phyloP scores from a whole-genome alignment of 352 stramenopile genomes.

The Phytophthora brassicae region DNA sequence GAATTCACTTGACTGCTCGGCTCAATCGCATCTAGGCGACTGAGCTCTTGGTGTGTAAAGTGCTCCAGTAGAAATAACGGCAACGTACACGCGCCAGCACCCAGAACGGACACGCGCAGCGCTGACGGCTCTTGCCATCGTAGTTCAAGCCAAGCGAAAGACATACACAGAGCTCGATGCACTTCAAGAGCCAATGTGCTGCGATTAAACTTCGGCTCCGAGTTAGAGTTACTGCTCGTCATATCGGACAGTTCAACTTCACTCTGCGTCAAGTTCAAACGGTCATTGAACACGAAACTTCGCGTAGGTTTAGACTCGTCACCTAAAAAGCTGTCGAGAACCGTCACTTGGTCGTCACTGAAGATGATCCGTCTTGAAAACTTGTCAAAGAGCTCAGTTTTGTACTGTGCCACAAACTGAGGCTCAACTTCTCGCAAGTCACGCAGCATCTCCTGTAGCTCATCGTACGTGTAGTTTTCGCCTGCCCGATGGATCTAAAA shows the following conservation, averaged over 20 bases:
- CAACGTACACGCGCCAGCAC: conserved; percentile 56
- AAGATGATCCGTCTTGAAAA: conserved; percentile 57
- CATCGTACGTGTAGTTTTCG: conserved; percentile 74
- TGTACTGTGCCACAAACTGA: conserved; percentile 56
- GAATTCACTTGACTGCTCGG: conserved; percentile 47
- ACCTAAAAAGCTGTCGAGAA: conserved; percentile 63
- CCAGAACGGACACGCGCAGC: conserved; percentile 46
- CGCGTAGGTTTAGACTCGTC: conserved; percentile 37
- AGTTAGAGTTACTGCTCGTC: conserved; percentile 3
- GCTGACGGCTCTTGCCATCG: conserved; percentile 3
- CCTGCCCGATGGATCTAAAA: conserved; percentile 77
- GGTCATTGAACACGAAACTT: conserved; percentile 76
- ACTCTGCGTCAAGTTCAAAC: conserved; percentile 71
- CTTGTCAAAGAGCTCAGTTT: conserved; percentile 55
- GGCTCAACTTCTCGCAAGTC: conserved; percentile 65
- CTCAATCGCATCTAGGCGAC: conserved; percentile 58
- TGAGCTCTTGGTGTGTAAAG: conserved; percentile 23
- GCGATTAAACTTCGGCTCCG: conserved; percentile 40
- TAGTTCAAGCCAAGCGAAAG: conserved; percentile 31
- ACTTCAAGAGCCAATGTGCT: conserved; percentile 59
- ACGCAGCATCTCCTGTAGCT: conserved; percentile 56
- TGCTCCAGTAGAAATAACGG: conserved; percentile 58
- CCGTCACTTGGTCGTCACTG: conserved; percentile 52
- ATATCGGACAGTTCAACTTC: conserved; percentile 48
- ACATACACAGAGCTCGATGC: conserved; percentile 59